These are phyloP conservation scores for Candida dendrica DNA, from an alignment of 805 yeast species.

Conservation along the genomic window DNA sequence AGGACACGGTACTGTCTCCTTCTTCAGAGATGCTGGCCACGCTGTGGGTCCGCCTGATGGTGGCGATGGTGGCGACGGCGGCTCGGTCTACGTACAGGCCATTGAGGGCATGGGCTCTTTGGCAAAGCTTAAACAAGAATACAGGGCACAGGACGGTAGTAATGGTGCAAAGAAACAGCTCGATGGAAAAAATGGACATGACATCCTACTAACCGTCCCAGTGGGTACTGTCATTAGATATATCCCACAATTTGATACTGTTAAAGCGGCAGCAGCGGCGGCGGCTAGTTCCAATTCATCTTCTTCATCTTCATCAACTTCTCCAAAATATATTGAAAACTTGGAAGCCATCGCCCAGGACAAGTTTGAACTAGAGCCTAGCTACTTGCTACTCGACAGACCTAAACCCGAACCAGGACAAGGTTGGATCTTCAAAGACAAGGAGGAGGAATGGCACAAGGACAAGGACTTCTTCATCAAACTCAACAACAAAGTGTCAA, in stretches of 20 bases:
- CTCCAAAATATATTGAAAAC: too few relatives aligned
- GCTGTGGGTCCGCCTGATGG: conserved; percentile 95
- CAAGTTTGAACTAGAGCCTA: conserved; percentile 25
- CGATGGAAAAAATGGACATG: conserved; percentile 82
- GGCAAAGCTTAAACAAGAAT: conserved; percentile 59
- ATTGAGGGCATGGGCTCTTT: conserved; percentile 64
- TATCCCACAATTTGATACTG: conserved; percentile 65
- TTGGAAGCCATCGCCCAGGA: conserved; percentile 27
- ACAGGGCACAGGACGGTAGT: conserved; percentile 66
- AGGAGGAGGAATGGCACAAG: conserved; percentile 59
- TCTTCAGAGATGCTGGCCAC: conserved; percentile 77
- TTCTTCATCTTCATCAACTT: too few relatives aligned
- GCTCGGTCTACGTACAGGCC: conserved; percentile 78
- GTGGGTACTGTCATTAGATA: conserved; percentile 84
- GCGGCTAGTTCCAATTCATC: too few relatives aligned
- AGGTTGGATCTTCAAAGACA: conserved; percentile 85
- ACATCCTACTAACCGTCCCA: conserved; percentile 78
- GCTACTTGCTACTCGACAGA: conserved; percentile 54
- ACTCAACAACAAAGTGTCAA: conserved; percentile 55
- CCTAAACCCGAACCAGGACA: conserved; percentile 58
- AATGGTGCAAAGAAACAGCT: conserved; percentile 70
- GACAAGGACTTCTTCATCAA: conserved; percentile 59
- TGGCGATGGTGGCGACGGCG: conserved; percentile 98
- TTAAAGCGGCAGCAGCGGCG: conserved; percentile 22
- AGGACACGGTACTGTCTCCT: conserved; percentile 83